Percentiles rank a stretch among this genome's conserved stretches.
phyloP scores from a whole-genome alignment of 805 yeast genomes.

The Spathaspora sp. region DNA sequence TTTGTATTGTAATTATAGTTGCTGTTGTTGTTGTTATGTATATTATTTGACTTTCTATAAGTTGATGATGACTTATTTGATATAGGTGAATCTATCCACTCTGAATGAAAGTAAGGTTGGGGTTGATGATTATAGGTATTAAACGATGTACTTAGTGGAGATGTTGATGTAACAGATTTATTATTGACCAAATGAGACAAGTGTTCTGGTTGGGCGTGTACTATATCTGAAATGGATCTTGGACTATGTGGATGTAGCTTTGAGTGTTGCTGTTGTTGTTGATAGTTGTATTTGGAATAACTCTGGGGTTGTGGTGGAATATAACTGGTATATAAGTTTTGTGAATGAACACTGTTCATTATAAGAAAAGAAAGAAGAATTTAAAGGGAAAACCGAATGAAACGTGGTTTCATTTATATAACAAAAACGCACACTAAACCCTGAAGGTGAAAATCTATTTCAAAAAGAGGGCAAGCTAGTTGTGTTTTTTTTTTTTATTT shows the following conservation, averaged over 20 bases:
- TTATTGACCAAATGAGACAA: neutral
- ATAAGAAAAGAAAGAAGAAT: neutral
- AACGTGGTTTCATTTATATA: neutral
- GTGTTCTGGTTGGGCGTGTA: neutral
- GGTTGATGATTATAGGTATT: neutral
- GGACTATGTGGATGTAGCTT: neutral
- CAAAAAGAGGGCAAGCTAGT: neutral
- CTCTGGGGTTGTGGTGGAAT: constrained; percentile 5
- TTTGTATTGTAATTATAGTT: neutral
- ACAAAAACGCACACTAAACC: neutral
- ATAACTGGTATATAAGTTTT: constrained; percentile 1
- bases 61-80: neutral
- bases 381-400: neutral
- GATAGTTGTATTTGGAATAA: neutral
- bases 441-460: neutral
- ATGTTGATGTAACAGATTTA: neutral
- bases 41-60: neutral
- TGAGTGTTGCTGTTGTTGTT: constrained; percentile 1
- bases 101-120: neutral
- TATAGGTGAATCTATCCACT: neutral
- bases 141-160: neutral
- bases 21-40: neutral
- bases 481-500: neutral
- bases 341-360: constrained; percentile 7
- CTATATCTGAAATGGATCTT: neutral